Percentiles rank a stretch among this genome's conserved stretches.
Evolutionary conservation across 768 basidiomycete genomes (phyloP).

Genomic region (Mycena epipterygia): DNA sequence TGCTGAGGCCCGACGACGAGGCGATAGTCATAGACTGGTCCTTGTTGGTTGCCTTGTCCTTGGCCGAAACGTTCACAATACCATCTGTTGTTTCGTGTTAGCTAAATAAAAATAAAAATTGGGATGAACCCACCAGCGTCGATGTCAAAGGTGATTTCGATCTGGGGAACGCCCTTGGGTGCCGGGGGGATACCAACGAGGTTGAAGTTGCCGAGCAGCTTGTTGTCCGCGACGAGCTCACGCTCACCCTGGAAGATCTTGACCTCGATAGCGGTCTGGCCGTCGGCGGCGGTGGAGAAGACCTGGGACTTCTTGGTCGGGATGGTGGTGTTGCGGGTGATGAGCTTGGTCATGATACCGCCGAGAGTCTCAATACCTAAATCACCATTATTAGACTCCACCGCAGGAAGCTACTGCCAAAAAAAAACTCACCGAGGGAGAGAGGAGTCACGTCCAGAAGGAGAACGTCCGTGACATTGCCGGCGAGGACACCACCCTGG

Average conservation of each 20-base stretch:
- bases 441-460: slow-evolving; percentile 97
- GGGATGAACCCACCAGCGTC: slow-evolving; percentile 78
- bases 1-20: slow-evolving; percentile 95
- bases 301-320: slow-evolving; percentile 99
- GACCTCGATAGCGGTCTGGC: slow-evolving; percentile 99
- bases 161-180: slow-evolving; percentile 86
- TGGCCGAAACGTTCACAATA: slow-evolving; percentile 97
- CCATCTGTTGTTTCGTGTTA: slow-evolving; percentile 66
- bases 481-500: slow-evolving; percentile 97
- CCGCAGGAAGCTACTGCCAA: background rate
- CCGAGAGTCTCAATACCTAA: slow-evolving; percentile 94
- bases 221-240: slow-evolving; percentile 98
- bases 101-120: background rate
- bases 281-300: slow-evolving; percentile 99
- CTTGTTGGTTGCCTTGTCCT: slow-evolving; percentile 93
- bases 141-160: slow-evolving; percentile 95
- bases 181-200: slow-evolving; percentile 96
- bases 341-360: slow-evolving; percentile 99
- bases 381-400: slow-evolving; percentile 13
- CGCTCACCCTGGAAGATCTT: slow-evolving; percentile 99
- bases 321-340: slow-evolving; percentile 98
- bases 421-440: slow-evolving; percentile 80
- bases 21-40: slow-evolving; percentile 98
- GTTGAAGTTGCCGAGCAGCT: slow-evolving; percentile 99
- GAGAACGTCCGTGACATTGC: slow-evolving; percentile 95